Percentiles rank a stretch among this genome's conserved stretches.
Conservation (phyloP, 139 green algal species). For the Monoraphidium neglectum region DNA sequence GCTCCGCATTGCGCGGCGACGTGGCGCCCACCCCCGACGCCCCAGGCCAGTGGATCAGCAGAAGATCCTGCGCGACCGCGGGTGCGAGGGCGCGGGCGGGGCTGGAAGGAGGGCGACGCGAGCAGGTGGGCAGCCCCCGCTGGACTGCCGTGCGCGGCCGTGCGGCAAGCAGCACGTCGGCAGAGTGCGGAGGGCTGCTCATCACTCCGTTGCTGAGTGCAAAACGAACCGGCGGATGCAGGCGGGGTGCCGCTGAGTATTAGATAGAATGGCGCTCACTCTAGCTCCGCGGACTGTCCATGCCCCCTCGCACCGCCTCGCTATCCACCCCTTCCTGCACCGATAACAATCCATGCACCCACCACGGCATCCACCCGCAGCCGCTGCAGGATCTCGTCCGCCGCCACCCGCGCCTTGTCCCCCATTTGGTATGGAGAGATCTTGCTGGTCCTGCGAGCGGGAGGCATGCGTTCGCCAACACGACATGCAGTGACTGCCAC, state of each 20-base stretch:
- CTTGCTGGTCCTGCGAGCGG: slow-evolving; percentile 67
- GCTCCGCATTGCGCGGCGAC: slow-evolving; percentile 43
- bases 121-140: too few relatives aligned
- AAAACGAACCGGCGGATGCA: slow-evolving; percentile 7
- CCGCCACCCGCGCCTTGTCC: slow-evolving; percentile 39
- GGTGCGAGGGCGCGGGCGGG: too few relatives aligned
- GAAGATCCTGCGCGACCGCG: slow-evolving; percentile 50
- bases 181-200: too few relatives aligned
- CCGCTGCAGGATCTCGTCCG: slow-evolving; percentile 40
- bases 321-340: too few relatives aligned
- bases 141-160: too few relatives aligned
- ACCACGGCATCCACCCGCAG: slow-evolving; percentile 53
- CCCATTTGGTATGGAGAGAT: slow-evolving; percentile 68
- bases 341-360: neutral
- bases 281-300: too few relatives aligned
- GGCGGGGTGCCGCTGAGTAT: neutral
- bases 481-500: too few relatives aligned
- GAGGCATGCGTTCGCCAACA: neutral
- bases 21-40: slow-evolving; percentile 25
- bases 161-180: too few relatives aligned
- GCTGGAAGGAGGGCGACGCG: neutral
- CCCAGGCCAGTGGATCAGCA: slow-evolving; percentile 84
- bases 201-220: neutral
- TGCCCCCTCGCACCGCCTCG: too few relatives aligned
- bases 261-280: too few relatives aligned